Base-by-base conservation (phyloP, 495 filamentous ascomycete species). In the Halenospora varia region DNA sequence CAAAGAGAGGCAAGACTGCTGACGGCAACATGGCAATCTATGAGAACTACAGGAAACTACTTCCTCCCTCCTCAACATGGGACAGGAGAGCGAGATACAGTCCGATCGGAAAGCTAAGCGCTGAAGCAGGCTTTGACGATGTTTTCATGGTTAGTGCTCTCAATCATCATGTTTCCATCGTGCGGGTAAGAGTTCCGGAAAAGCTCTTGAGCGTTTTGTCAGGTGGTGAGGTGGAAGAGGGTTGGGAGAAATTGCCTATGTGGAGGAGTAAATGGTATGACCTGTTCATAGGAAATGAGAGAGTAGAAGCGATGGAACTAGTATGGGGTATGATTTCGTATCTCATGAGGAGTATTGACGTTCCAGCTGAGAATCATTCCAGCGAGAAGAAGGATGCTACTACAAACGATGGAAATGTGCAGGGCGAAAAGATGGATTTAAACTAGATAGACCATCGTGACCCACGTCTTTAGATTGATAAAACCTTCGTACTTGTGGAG, bases 71-170 rank as follows among this genome's bases (percentile, higher is more conserved):
- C 1, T 73, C 79, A 51, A 77, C 76, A 25, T 96, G 91, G 91
- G 92, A 96, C 71, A 84, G 82, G 62, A 87, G 87, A 61, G 80
- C 87, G 60, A 75, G 73, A 49, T 96, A 96, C 69, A 66, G 73
- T 62, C 81, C 85, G 39, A 86, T 96, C 65, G 92, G 92, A 2
- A 58, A 60, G 25, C 25, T 42, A n/a, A 20, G 24, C 1, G 53
- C 15, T 1, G 72, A 71, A 10, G 65, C 51, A 2, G 69, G 62
- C 22, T 77, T 73, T 60, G 76, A 82, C 61, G 77, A 96, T 78
- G 80, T 96, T 40, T 96, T 90, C 71, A 81, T 96, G 64, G 64
- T 96, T 48, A 91, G 87, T 47, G 82, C 85, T 2, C 73, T 96
- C 50, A 90, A 92, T 69, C 90, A 95, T 68, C 92, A 96, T 58